Base-by-base conservation (phyloP, 1,284 basidiomycete genomes). In the Trichosporon inkin region DNA sequence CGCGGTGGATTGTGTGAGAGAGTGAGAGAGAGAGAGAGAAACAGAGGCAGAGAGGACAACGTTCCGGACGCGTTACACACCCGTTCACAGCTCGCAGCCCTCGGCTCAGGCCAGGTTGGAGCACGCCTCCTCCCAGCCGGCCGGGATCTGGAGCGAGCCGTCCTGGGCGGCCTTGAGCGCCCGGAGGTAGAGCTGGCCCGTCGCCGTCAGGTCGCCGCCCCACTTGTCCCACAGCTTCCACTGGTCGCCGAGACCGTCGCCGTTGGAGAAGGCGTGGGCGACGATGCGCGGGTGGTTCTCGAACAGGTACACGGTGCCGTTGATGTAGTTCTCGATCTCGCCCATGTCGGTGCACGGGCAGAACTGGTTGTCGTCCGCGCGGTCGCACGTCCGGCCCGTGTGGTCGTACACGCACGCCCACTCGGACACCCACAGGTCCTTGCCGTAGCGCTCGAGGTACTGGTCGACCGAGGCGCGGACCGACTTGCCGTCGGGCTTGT, bases 381-480 rank as follows among this genome's bases (percentile, higher is more conserved):
- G 44, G 44, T 49, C 44, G 44, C 44, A 49, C 34, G 32, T 53
- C 34, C 34, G 51, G 32, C 63, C 61, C 35, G 65, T 67, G 39
- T 41, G 37, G 66, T 78, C 76, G 60, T 79, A 70, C 58, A 78
- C 76, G 61, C 75, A 77, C 14, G 72, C 73, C 63, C 75, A 72
- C 69, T 79, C 78, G 52, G 74, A 75, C 49, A 79, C 68, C 73
- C 73, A 76, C 38, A 79, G 71, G 22, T 76, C 76, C 67, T 77
- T 77, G 32, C 67, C 65, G 68, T 73, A 78, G 36, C 62, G 71
- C 67, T 69, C 70, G 47, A 58, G 73, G 71, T 79, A 78, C 66
- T 78, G 68, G 62, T 77, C 73, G 49, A 79, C 57, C 38, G 66
- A 68, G 13, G 55, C 62, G 58, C 67, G 65, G 55, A 76, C 74